Evolutionary conservation across 352 stramenopile species (phyloP).

Genomic region (Globisporangium irregulare): DNA sequence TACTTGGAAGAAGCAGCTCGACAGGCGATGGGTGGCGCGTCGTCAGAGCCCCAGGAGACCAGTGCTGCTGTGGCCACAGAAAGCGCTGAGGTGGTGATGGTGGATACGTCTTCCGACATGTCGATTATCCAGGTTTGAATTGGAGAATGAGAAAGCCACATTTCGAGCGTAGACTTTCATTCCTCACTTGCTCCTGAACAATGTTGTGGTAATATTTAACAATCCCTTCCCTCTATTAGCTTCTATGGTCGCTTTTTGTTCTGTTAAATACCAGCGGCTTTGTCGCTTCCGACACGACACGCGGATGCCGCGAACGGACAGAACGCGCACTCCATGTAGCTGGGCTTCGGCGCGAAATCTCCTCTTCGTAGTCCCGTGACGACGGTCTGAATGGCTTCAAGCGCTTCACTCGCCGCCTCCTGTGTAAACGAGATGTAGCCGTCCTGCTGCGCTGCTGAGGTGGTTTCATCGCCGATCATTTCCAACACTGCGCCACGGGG

Average conservation of each 20-base stretch:
- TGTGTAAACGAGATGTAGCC: conserved; percentile 45
- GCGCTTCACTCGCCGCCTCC: conserved; percentile 29
- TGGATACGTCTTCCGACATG: neutral
- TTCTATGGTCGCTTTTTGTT: neutral
- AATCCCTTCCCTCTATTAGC: neutral
- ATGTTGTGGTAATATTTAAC: neutral
- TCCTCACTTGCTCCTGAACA: neutral
- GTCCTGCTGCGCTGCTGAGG: conserved; percentile 14
- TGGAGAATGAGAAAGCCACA: neutral
- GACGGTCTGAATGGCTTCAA: conserved; percentile 36
- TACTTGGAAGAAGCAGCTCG: neutral
- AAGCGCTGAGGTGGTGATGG: neutral
- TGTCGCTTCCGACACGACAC: conserved; percentile 31
- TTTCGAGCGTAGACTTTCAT: too few species aligned
- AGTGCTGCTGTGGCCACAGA: neutral
- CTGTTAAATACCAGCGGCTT: conserved; percentile 6
- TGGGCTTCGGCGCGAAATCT: conserved; percentile 51
- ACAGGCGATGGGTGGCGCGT: neutral
- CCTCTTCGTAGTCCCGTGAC: conserved; percentile 36
- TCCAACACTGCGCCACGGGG: conserved; percentile 58
- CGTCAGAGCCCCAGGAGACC: neutral
- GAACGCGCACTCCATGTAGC: conserved; percentile 64
- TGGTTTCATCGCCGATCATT: conserved; percentile 37
- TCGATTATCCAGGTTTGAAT: conserved; percentile 8
- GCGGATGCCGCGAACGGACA: conserved; percentile 68